These are phyloP conservation scores for Ceratopteris richardii DNA, from an alignment of 75 land plant genomes.

Conservation along the genomic window DNA sequence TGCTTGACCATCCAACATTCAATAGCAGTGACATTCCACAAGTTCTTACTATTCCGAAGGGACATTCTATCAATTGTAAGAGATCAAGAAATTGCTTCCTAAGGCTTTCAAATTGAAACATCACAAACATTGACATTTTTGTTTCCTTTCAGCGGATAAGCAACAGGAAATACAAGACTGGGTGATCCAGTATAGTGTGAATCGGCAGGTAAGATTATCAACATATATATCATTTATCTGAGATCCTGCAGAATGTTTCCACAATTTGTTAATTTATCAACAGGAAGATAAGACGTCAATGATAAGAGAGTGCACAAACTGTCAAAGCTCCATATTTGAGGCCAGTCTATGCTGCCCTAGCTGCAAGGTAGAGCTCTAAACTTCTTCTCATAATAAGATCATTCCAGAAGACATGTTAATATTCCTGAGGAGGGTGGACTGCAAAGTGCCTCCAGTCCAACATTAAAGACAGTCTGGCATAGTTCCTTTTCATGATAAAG, in stretches of 20 bases:
- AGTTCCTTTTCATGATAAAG: neutral
- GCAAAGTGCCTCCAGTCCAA: neutral
- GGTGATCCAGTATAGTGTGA: conserved; percentile 37
- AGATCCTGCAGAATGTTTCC: neutral
- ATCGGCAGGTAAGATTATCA: conserved; percentile 20
- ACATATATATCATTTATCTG: neutral
- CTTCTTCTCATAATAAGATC: neutral
- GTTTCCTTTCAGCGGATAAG: conserved; percentile 11
- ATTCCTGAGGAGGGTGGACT: neutral
- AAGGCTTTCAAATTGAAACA: no score
- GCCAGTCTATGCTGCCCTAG: conserved; percentile 25
- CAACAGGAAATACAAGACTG: conserved; percentile 33
- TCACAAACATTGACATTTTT: no score
- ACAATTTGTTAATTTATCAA: neutral
- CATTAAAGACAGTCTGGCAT: no score
- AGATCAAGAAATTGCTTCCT: no score
- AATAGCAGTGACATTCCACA: conserved; percentile 27
- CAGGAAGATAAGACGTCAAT: conserved; percentile 20
- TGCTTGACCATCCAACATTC: conserved; percentile 16
- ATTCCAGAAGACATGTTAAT: neutral
- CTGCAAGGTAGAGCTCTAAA: conserved; percentile 25
- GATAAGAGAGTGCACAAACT: conserved; percentile 19
- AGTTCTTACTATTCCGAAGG: conserved; percentile 14
- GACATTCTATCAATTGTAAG: conserved; percentile 24
- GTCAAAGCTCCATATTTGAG: conserved; percentile 19